phyloP scores from a whole-genome alignment of 306 rosid genomes.

The Erythrophleum fordii region DNA sequence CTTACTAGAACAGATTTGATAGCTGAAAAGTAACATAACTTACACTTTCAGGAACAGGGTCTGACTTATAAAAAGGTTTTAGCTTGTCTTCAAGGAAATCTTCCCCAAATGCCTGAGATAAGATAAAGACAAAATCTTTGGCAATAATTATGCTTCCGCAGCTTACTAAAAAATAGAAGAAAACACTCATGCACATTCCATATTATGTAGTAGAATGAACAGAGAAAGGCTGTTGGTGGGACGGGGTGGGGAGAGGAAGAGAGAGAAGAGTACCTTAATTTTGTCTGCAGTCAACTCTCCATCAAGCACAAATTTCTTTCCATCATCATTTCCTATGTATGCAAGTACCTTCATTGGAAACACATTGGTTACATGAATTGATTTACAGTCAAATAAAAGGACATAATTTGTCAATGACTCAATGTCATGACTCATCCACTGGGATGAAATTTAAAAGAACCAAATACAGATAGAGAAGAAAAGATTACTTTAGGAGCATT shows the following conservation, averaged over 20 bases:
- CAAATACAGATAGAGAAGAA: slow-evolving; percentile 21
- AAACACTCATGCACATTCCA: slow-evolving; percentile 20
- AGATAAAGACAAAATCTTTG: slow-evolving; percentile 31
- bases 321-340: slow-evolving; percentile 92
- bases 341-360: slow-evolving; percentile 65
- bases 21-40: slow-evolving; percentile 45
- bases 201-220: slow-evolving; percentile 25
- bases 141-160: slow-evolving; percentile 26
- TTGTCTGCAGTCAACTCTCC: slow-evolving; percentile 69
- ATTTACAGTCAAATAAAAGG: slow-evolving; percentile 17
- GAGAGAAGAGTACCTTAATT: slow-evolving; percentile 65
- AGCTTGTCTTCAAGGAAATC: slow-evolving; percentile 93
- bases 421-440: slow-evolving; percentile 14
- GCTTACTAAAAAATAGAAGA: slow-evolving; percentile 26
- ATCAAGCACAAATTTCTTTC: slow-evolving; percentile 76
- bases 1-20: slow-evolving; percentile 24
- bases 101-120: slow-evolving; percentile 76
- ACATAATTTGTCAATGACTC: slow-evolving; percentile 12
- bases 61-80: slow-evolving; percentile 89
- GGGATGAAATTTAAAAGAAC: slow-evolving; percentile 6
- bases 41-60: slow-evolving; percentile 89
- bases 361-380: slow-evolving; percentile 20
- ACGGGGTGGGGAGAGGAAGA: neutral
- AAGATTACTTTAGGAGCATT: slow-evolving; percentile 70
- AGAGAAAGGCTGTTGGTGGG: neutral